Evolutionary conservation across 2,329 filamentous ascomycete species (phyloP).

Genomic region (Cladosporium colombiae): DNA sequence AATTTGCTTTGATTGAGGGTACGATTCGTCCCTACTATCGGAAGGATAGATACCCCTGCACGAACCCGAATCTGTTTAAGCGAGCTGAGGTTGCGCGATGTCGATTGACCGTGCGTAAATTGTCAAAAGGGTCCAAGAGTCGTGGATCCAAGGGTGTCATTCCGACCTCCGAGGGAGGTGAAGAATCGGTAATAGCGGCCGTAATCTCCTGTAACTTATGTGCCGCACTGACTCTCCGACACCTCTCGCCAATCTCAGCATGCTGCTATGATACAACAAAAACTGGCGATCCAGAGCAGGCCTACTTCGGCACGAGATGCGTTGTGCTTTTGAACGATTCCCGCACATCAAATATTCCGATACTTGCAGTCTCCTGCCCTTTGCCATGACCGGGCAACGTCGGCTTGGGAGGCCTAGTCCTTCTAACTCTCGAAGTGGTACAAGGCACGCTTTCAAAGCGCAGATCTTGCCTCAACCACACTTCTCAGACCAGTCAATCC

Average conservation of each 20-base stretch:
- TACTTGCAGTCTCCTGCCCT: background rate
- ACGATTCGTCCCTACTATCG: background rate
- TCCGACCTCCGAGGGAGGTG: no score
- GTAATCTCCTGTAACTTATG: background rate
- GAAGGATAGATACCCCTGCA: background rate
- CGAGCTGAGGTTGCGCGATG: background rate
- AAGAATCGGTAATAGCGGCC: background rate
- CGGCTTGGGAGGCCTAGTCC: background rate
- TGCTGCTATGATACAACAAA: background rate
- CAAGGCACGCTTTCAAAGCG: background rate
- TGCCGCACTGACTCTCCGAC: background rate
- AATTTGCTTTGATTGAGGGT: background rate
- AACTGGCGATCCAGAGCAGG: background rate
- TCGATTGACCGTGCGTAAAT: background rate
- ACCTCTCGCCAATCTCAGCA: background rate
- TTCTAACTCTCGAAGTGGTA: background rate
- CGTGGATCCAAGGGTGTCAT: background rate
- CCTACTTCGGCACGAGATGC: background rate
- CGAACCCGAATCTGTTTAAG: background rate
- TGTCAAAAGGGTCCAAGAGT: background rate
- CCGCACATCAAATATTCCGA: background rate
- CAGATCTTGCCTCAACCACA: constrained; percentile 32
- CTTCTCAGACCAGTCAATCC: constrained; percentile 68
- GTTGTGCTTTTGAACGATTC: background rate
- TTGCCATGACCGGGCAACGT: background rate